Percentiles rank a stretch among this genome's conserved stretches.
These are phyloP conservation scores for Cryphonectria nitschkei DNA, from an alignment of 2,329 filamentous ascomycete species.

Conservation along the genomic window DNA sequence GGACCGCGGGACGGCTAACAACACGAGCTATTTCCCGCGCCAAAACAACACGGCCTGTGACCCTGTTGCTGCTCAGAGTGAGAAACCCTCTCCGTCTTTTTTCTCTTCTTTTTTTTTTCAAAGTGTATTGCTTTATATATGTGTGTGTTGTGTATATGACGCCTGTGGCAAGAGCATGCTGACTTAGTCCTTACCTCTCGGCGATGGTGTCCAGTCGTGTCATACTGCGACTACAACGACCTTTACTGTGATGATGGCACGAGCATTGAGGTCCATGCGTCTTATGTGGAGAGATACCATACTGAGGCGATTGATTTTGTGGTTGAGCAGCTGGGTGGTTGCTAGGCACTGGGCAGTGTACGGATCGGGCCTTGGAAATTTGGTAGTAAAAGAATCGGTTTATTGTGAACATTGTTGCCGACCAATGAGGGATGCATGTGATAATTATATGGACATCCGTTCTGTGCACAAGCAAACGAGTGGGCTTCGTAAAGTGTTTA, in stretches of 20 bases:
- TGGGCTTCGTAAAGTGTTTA: background rate
- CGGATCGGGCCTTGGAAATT: background rate
- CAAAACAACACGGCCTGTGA: constrained; percentile 17
- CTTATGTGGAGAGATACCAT: constrained; percentile 15
- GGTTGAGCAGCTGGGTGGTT: constrained; percentile 7
- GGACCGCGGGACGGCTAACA: constrained; percentile 19
- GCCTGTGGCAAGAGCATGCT: background rate
- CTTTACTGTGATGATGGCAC: constrained; percentile 17
- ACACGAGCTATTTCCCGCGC: constrained; percentile 20
- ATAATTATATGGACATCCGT: too few species aligned
- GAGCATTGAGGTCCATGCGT: constrained; percentile 14
- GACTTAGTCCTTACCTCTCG: background rate
- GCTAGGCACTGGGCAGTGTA: background rate
- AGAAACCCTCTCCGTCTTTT: background rate
- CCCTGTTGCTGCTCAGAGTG: constrained; percentile 15
- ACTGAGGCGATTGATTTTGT: constrained; percentile 13
- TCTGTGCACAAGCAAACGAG: background rate
- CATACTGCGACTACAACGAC: constrained; percentile 21
- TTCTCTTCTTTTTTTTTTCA: background rate
- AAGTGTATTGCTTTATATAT: too few species aligned
- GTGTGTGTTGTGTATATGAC: too few species aligned
- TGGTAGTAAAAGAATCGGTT: background rate
- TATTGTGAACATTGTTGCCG: background rate
- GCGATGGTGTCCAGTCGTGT: constrained; percentile 5
- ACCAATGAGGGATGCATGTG: background rate